Percentiles rank a stretch among this genome's conserved stretches.
These are phyloP conservation scores for Biscogniauxia mediterranea DNA, from an alignment of 2,329 filamentous ascomycete genomes.

Conservation along the genomic window DNA sequence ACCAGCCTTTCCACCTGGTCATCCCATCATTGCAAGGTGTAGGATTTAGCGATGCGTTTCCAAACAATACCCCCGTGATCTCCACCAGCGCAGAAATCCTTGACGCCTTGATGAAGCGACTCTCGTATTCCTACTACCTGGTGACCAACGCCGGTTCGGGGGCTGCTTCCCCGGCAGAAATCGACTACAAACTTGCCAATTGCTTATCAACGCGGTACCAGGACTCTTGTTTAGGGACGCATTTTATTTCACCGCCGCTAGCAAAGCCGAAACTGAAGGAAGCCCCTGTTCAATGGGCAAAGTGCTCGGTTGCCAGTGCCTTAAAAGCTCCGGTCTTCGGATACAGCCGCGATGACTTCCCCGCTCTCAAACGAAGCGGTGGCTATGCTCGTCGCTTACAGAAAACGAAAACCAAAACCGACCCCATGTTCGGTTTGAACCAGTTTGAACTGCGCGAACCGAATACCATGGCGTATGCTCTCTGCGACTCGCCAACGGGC, in stretches of 20 bases:
- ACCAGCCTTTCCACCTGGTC: constrained; percentile 63
- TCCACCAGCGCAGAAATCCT: constrained; percentile 54
- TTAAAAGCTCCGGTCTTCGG: constrained; percentile 52
- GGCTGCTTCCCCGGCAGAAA: constrained; percentile 42
- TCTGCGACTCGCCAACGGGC: constrained; percentile 61
- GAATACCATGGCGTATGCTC: constrained; percentile 57
- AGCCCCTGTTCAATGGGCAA: constrained; percentile 49
- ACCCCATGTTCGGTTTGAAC: constrained; percentile 31
- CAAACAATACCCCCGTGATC: constrained; percentile 48
- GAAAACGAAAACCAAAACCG: constrained; percentile 17
- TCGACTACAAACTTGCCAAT: constrained; percentile 52
- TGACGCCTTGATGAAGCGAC: constrained; percentile 56
- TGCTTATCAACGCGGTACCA: constrained; percentile 47
- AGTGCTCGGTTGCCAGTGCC: constrained; percentile 53
- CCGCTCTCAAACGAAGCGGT: constrained; percentile 35
- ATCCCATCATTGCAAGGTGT: constrained; percentile 64
- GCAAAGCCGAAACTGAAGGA: constrained; percentile 44
- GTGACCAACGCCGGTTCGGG: constrained; percentile 53
- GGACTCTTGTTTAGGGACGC: constrained; percentile 55
- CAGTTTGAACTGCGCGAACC: constrained; percentile 41
- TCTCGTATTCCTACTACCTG: constrained; percentile 60
- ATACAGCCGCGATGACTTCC: constrained; percentile 53
- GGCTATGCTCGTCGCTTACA: constrained; percentile 12
- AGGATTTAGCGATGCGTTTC: constrained; percentile 64
- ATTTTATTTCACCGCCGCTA: constrained; percentile 59